Evolutionary conservation across 208 protist genomes (phyloP), one percentile per base, ranked within the genome.

Genomic region (Spongospora subterranea): DNA sequence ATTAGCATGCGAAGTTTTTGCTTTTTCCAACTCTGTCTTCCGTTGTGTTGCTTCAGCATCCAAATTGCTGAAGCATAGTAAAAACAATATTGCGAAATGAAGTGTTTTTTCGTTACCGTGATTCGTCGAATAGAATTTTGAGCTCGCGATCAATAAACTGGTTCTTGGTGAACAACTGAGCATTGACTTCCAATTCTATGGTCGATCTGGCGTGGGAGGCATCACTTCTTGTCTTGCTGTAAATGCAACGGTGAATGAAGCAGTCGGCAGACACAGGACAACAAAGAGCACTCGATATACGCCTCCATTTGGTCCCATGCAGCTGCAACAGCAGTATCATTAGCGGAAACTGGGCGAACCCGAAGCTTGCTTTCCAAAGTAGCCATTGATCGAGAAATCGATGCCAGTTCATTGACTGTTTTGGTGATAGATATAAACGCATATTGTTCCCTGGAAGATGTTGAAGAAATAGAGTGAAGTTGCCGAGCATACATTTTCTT

Each of bases 111-210:
- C 50, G 6, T 60, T 60, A 60, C 50, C n/a, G 6, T 45, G 71
- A 35, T 82, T 82, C 71, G 40, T 82, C 71, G n/a, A 82, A 82
- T 20, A 82, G 71, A 45, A 82, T 82, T n/a, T 35, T 82, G 13
- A 82, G 6, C 13, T 82, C 71, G 6, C 71, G n/a, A 43, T 82
- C 71, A 20, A 82, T 82, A n/a, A 82, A 82, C 17, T 35, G 35
- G 13, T 40, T 45, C 71, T 82, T 6, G 6, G 6, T 17, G n/a
- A n/a, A 6, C 40, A 82, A n/a, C 6, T 82, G 17, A 82, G 6
- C 35, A 13, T 82, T 43, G 17, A 82, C 6, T 17, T 65, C 29
- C 6, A n/a, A 45, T 6, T 82, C n/a, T n/a, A 82, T 82, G 40
- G n/a, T 43, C 71, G 6, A 40, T 35, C 6, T 45, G 6, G n/a